Evolutionary conservation across 208 protist genomes (phyloP), one percentile per base, ranked within the genome.

Genomic region (Crithidia brevicula): DNA sequence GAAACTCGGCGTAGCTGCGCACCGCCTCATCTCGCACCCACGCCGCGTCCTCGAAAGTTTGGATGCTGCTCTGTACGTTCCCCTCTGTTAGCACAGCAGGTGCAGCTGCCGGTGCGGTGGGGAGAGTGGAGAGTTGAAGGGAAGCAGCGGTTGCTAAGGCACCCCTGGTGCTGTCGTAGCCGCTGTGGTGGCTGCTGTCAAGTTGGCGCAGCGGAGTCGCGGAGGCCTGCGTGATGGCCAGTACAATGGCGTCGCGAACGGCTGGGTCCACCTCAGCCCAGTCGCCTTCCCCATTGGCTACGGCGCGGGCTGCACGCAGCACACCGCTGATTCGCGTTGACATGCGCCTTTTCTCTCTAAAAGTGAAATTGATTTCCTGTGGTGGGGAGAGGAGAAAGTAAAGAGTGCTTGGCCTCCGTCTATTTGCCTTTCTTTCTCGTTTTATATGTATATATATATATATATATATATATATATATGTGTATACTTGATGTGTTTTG

Each of bases 1-100:
- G 90, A 34, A 95, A 88, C 72, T 88, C 82, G 11, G 85, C 87
- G 40, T 79, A 92, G 75, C 70, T 82, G 31, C 90, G 86, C 47
- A 91, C 85, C 18, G 85, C 82, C 79, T 92, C 69, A 31, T 81
- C 77, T 10, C 90, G 86, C 63, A 93, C 70, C 79, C 80, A 81
- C 33, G 65, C 74, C 0, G 76, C 90, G 49, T 95, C 90, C 49
- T 82, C 83, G 61, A 95, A 95, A n/a, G 85, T 93, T 0, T 68
- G 69, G 18, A 95, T 78, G 61, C 85, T 89, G 45, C 74, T 77
- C 71, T 93, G 85, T 54, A 95, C 67, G 31, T 66, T 66, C 34
- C 57, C 79, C 49, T 95, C 90, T 20, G 87, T 82, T 36, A 95
- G 78, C 27, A 80, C 5, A 3, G 52, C 9, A 16, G 60, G 52